These are phyloP conservation scores for Antrodiella citrinella DNA, from an alignment of 768 basidiomycete species.

Conservation along the genomic window DNA sequence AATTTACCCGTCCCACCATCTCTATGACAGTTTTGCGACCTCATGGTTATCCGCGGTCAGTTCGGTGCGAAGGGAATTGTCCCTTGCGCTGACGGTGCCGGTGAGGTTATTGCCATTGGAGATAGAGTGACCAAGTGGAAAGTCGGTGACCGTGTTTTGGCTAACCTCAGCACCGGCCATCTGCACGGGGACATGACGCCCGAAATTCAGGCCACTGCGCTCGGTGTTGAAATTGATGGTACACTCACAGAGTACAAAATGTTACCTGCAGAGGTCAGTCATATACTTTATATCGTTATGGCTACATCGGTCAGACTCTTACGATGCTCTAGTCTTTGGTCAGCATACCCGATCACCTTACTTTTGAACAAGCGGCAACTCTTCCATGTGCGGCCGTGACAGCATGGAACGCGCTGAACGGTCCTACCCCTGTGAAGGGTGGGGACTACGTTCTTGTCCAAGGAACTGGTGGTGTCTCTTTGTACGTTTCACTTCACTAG, in stretches of 20 bases:
- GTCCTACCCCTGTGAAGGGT: slow-evolving; percentile 39
- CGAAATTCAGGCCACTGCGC: slow-evolving; percentile 26
- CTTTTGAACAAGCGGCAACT: slow-evolving; percentile 53
- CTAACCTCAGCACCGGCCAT: slow-evolving; percentile 44
- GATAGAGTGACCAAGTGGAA: slow-evolving; percentile 37
- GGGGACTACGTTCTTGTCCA: slow-evolving; percentile 49
- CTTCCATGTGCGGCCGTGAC: slow-evolving; percentile 55
- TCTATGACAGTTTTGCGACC: slow-evolving; percentile 35
- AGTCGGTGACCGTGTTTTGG: slow-evolving; percentile 44
- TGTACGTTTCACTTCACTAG: slow-evolving; percentile 19
- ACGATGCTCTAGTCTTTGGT: neutral
- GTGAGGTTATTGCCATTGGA: slow-evolving; percentile 43
- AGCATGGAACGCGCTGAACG: slow-evolving; percentile 48
- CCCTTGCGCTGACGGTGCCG: slow-evolving; percentile 41
- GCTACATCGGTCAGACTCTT: neutral
- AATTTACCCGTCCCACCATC: neutral
- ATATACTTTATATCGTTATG: neutral
- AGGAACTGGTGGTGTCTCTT: slow-evolving; percentile 47
- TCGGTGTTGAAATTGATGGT: slow-evolving; percentile 44
- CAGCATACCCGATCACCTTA: slow-evolving; percentile 33
- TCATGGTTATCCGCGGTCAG: slow-evolving; percentile 35
- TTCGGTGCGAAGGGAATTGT: slow-evolving; percentile 24
- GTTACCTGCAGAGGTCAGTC: slow-evolving; percentile 34
- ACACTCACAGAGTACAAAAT: slow-evolving; percentile 45
- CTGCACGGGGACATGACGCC: slow-evolving; percentile 35